Evolutionary conservation across 305 asterid species (phyloP).

Genomic region (Stenogyne calaminthoides): DNA sequence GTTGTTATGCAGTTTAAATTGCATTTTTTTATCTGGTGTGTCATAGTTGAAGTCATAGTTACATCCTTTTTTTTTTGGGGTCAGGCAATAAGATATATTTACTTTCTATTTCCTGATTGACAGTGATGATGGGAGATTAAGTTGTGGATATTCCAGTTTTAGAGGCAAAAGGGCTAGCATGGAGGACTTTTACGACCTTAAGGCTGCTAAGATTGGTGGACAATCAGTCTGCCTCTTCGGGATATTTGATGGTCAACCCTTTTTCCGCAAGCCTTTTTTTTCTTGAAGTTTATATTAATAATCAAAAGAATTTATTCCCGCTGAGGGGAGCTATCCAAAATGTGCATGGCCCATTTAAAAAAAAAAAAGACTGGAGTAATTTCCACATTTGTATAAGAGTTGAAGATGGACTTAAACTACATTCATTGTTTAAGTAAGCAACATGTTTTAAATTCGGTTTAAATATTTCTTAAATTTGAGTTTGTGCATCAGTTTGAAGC

Average conservation of each 20-base stretch:
- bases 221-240: constrained; percentile 85
- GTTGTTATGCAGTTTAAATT: constrained; percentile 6
- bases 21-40: constrained; percentile 13
- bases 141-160: constrained; percentile 93
- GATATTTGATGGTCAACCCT: constrained; percentile 89
- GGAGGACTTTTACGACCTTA: constrained; percentile 97
- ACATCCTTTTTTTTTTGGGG: constrained; percentile 24
- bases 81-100: constrained; percentile 6
- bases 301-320: not conserved
- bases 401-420: not conserved
- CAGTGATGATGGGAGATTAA: constrained; percentile 87
- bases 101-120: constrained; percentile 39
- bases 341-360: constrained; percentile 16
- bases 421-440: constrained; percentile 13
- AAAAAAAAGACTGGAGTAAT: constrained; percentile 3
- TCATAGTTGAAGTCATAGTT: constrained; percentile 18
- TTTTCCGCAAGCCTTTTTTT: constrained; percentile 22
- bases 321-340: constrained; percentile 11
- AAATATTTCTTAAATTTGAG: not conserved
- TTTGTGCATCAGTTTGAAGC: constrained; percentile 12
- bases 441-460: not conserved
- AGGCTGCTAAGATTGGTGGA: constrained; percentile 74
- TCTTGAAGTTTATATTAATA: constrained; percentile 22
- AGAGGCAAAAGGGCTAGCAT: constrained; percentile 96
- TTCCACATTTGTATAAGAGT: not conserved